Base-by-base conservation (phyloP, 163 green algal genomes). In the Prototheca wickerhamii region DNA sequence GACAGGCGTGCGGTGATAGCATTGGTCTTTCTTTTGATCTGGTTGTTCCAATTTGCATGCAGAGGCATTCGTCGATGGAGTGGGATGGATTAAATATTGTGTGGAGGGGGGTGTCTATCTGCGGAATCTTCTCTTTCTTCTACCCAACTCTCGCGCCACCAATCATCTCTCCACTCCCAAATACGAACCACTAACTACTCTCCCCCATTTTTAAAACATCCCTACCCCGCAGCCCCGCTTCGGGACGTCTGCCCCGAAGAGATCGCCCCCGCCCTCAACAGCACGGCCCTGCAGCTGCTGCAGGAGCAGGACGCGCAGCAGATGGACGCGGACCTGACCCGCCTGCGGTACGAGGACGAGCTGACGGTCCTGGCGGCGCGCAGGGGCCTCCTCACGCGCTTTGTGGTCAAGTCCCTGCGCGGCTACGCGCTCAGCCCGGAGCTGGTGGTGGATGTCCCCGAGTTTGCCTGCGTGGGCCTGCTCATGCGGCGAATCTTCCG, bases 401-500 rank as follows among this genome's bases (percentile, higher is more conserved):
- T 78, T 25, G 33, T 59, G 3, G 33, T 78, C 15, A 54, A 32
- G 10, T 43, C 26, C n/a, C 25, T 49, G 31, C 43, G 54, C 40
- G 30, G 43, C 8, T 51, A 65, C 43, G 15, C 51, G 32, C 34
- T 35, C 31, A 32, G 60, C 37, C 18, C 49, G 23, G 33, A 67
- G 34, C 26, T 78, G 23, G 32, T 61, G 37, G 71, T 78, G 26
- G 55, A 69, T n/a, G 71, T 61, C 1, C 71, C 71, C n/a, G 55
- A 74, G 44, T 74, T 66, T 28, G 44, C 56, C 35, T 65, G 59
- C 10, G 61, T 78, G 2, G 65, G 70, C 23, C 74, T 68, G 46
- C 34, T 78, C 26, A 78, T 71, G 61, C 65, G 71, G 3, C 42
- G 71, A 23, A 65, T 74, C n/a, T 49, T 69, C 2, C 58, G 52